Base-by-base conservation (phyloP, 345 rosid genomes). In the Euphorbia tirucalli region DNA sequence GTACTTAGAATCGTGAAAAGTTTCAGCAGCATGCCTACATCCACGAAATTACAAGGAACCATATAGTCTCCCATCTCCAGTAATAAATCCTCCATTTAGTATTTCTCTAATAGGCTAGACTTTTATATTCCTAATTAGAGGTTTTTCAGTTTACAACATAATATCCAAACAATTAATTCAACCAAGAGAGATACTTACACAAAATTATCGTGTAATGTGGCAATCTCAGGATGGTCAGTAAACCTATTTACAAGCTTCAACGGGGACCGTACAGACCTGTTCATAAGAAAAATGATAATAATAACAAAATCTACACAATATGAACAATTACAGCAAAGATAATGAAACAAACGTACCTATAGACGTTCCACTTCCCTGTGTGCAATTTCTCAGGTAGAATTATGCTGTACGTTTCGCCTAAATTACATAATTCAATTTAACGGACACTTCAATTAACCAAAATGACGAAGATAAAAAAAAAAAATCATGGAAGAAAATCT, bases 281-380 rank as follows among this genome's bases (percentile, higher is more conserved):
- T 68, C 32, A 46, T 27, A 75, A 2, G 3, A 22, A 16, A 50
- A 41, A 54, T 37, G 39, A 18, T 19, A 18, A 18, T 48, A 35
- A 66, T 11, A 62, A 8, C 19, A 25, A 49, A 24, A 43, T 1
- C 19, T 21, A 6, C 21, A 15, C 4, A 11, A 14, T 3, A 28
- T 5, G 7, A 0, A 11, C 8, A 11, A 11, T 8, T 7, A 3
- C n/a, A 28, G n/a, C 68, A 5, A 41, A 25, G 18, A n/a, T 13
- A 46, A 66, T 48, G 21, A 44, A 22, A 3, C 39, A 44, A 31
- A 44, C n/a, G 19, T 41, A 90, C 98, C 98, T 87, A 78, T 89
- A 85, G 30, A 93, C 98, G 73, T 89, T 90, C 98, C 97, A 93
- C 74, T 86, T 91, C 57, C 96, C 96, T 3, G 82, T 82, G 37